Percentiles rank a stretch among this genome's conserved stretches.
phyloP scores from a whole-genome alignment of 2,329 filamentous ascomycete genomes.

The Gnomoniopsis sp. region DNA sequence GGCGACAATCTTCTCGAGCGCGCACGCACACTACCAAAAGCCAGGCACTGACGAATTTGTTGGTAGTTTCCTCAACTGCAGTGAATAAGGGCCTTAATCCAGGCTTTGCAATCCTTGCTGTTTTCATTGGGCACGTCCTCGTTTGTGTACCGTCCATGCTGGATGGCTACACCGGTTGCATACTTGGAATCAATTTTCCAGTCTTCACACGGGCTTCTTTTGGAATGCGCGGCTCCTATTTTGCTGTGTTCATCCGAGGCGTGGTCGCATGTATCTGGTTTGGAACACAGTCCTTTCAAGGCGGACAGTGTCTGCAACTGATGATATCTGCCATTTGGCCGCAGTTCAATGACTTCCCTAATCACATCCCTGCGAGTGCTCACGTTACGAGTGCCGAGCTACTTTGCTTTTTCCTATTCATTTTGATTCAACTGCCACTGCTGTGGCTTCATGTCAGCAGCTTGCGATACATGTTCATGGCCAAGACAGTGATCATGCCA shows the following conservation, averaged over 20 bases:
- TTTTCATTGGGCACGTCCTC: background rate
- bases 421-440: slow-evolving; percentile 22
- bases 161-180: background rate
- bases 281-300: slow-evolving; percentile 25
- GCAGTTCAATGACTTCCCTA: slow-evolving; percentile 36
- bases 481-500: slow-evolving; percentile 15
- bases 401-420: slow-evolving; percentile 25
- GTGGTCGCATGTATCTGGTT: slow-evolving; percentile 32
- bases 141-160: background rate
- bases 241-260: slow-evolving; percentile 28
- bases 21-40: background rate
- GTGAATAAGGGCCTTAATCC: slow-evolving; percentile 9
- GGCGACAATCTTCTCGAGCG: background rate
- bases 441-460: slow-evolving; percentile 22
- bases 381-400: slow-evolving; percentile 32
- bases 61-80: slow-evolving; percentile 1
- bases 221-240: slow-evolving; percentile 28
- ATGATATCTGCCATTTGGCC: slow-evolving; percentile 37
- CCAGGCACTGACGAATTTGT: background rate
- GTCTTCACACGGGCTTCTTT: slow-evolving; percentile 30
- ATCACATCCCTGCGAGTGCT: slow-evolving; percentile 34
- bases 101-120: slow-evolving; percentile 6
- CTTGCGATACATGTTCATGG: slow-evolving; percentile 22
- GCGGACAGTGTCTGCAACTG: slow-evolving; percentile 29
- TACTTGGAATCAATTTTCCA: slow-evolving; percentile 21